Evolutionary conservation across 2,329 filamentous ascomycete genomes (phyloP), one percentile per base, ranked within the genome.

Genomic region (Verticillium albo-atrum): DNA sequence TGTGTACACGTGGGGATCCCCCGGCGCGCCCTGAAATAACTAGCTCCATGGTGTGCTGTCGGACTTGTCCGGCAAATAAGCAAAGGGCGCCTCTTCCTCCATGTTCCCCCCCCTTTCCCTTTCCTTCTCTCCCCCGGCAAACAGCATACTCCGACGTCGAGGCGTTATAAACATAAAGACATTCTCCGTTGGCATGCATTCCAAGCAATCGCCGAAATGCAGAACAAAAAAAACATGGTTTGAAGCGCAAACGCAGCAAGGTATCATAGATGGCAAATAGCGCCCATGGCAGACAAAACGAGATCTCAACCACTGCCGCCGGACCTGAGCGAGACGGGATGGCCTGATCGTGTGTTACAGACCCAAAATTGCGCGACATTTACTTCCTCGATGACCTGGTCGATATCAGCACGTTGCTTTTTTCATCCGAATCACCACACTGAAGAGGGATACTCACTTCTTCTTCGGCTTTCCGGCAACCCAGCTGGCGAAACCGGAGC

Each of bases 391-490:
- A 50, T 12, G 42, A 50, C 42, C 42, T 50, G 42, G 7, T 12
- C 25, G n/a, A 9, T 23, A 20, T 50, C 14, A 50, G 42, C 20
- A 23, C 20, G 2, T n/a, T 20, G n/a, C 42, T 50, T 12, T 3
- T 12, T 20, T 50, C 42, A 23, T 50, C 42, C 7, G 6, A 9
- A 6, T 23, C 6, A 12, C 20, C n/a, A 9, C 7, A 20, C 25
- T 37, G n/a, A 10, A 26, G 20, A 15, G 15, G 17, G 51, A 20
- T 12, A 66, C 70, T 64, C 61, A 73, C 72, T 70, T 73, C 65
- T 67, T 77, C 63, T 71, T 73, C 9, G 68, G 66, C 53, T 68
- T 68, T 7, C 65, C 66, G 6, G 68, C 69, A 60, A 75, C 68
- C 71, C 72, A 76, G 10, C 65, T 68, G 10, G 75, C 65, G 57